Conservation (phyloP, 2,329 filamentous ascomycete species). For the Cyphellophora attinorum region DNA sequence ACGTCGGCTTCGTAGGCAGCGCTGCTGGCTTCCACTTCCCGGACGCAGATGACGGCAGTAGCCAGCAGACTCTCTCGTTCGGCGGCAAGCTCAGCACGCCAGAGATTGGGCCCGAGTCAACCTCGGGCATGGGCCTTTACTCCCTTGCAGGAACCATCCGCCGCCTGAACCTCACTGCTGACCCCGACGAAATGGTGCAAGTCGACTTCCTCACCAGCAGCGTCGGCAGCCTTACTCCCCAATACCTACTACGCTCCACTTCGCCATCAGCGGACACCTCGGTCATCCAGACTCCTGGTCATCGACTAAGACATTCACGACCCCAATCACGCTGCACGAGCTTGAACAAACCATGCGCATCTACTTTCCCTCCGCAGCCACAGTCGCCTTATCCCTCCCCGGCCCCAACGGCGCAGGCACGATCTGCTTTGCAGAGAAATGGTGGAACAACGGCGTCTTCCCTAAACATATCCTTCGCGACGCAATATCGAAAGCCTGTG, state of each 20-base stretch:
- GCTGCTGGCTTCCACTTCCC: slow-evolving; percentile 51
- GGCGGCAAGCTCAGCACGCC: too few species aligned
- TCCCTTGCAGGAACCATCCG: slow-evolving; percentile 61
- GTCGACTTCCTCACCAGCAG: slow-evolving; percentile 52
- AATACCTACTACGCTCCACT: slow-evolving; percentile 54
- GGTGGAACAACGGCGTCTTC: slow-evolving; percentile 61
- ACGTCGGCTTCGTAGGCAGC: slow-evolving; percentile 74
- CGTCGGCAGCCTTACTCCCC: slow-evolving; percentile 62
- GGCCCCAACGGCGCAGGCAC: slow-evolving; percentile 63
- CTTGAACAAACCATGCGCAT: slow-evolving; percentile 52
- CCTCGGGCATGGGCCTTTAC: slow-evolving; percentile 56
- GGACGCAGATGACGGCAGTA: slow-evolving; percentile 31
- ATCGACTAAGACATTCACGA: slow-evolving; percentile 6
- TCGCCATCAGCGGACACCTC: slow-evolving; percentile 48
- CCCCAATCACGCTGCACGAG: slow-evolving; percentile 7
- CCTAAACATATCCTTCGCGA: slow-evolving; percentile 65
- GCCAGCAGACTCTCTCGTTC: neutral
- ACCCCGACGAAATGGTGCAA: slow-evolving; percentile 25
- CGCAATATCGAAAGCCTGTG: too few species aligned
- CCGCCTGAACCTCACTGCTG: slow-evolving; percentile 53
- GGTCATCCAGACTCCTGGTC: slow-evolving; percentile 35
- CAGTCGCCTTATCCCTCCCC: slow-evolving; percentile 56
- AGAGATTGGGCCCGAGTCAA: too few species aligned
- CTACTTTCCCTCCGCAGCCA: slow-evolving; percentile 70
- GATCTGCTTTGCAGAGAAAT: slow-evolving; percentile 65